phyloP scores from a whole-genome alignment of 345 rosid genomes.

The Eucalyptus camaldulensis region DNA sequence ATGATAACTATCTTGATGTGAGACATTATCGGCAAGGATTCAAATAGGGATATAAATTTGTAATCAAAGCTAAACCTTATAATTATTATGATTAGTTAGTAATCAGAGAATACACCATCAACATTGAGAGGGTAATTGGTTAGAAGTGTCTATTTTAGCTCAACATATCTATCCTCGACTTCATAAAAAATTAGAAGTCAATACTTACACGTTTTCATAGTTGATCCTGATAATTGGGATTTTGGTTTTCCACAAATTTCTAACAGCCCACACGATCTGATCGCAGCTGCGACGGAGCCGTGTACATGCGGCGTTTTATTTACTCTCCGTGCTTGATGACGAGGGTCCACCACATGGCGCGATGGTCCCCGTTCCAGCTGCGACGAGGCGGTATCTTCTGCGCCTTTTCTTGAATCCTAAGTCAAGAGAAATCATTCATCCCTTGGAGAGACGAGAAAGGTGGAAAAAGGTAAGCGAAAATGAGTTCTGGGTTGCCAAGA shows the following conservation, averaged over 20 bases:
- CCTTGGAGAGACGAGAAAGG: neutral
- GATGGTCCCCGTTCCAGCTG: neutral
- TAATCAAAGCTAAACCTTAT: too few species aligned
- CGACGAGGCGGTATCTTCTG: neutral
- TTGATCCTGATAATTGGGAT: too few species aligned
- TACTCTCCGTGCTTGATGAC: neutral
- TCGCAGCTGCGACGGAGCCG: neutral
- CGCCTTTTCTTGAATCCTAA: neutral
- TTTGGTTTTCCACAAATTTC: too few species aligned
- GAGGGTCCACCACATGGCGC: neutral
- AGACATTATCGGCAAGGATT: accelerated
- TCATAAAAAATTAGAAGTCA: accelerated
- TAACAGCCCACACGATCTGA: neutral
- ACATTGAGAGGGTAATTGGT: accelerated
- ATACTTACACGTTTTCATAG: too few species aligned
- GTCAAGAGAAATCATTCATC: neutral
- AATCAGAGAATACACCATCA: accelerated
- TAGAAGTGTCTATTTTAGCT: accelerated
- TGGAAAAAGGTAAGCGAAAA: neutral
- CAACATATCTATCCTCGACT: accelerated
- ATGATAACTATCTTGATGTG: too few species aligned
- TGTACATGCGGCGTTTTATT: neutral
- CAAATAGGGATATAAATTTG: too few species aligned
- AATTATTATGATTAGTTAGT: too few species aligned
- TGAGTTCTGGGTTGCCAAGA: neutral